A percentile compares a stretch with the other conserved stretches of the same genome.
Conservation (phyloP, 495 filamentous ascomycete species). For the Rhypophila decipiens region DNA sequence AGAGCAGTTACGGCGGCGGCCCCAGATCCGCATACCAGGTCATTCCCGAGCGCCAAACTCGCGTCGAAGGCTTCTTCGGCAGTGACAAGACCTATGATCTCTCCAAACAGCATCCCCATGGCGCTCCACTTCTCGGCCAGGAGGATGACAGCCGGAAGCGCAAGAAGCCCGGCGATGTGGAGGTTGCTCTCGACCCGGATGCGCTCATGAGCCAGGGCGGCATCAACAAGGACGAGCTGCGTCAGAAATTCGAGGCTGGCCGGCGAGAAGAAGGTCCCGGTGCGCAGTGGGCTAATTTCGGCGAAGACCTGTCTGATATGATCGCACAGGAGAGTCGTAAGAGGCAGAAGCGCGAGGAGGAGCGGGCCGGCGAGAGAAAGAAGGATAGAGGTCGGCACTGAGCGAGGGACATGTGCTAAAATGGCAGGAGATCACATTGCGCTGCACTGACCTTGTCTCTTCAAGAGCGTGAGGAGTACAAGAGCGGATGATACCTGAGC, state of each 20-base stretch:
- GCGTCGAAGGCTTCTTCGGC: conserved; percentile 89
- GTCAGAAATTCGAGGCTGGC: conserved; percentile 64
- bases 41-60: conserved; percentile 76
- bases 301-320: conserved; percentile 95
- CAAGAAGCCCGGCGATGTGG: conserved; percentile 92
- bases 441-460: too few relatives aligned
- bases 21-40: conserved; percentile 81
- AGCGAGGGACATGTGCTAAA: too few relatives aligned
- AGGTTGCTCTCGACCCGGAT: conserved; percentile 84
- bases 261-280: conserved; percentile 60
- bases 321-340: conserved; percentile 91
- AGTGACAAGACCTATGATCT: conserved; percentile 91
- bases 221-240: conserved; percentile 55
- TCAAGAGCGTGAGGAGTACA: too few relatives aligned
- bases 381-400: too few relatives aligned
- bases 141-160: conserved; percentile 74
- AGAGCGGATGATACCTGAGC: too few relatives aligned
- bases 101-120: conserved; percentile 33
- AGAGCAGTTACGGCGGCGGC: conserved; percentile 46
- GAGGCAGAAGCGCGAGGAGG: conserved; percentile 77
- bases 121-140: conserved; percentile 63
- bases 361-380: conserved; percentile 51
- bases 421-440: too few relatives aligned
- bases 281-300: conserved; percentile 63
- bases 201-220: conserved; percentile 63